These are phyloP conservation scores for Rutstroemia sp. DNA, from an alignment of 2,329 filamentous ascomycete species.

Conservation along the genomic window DNA sequence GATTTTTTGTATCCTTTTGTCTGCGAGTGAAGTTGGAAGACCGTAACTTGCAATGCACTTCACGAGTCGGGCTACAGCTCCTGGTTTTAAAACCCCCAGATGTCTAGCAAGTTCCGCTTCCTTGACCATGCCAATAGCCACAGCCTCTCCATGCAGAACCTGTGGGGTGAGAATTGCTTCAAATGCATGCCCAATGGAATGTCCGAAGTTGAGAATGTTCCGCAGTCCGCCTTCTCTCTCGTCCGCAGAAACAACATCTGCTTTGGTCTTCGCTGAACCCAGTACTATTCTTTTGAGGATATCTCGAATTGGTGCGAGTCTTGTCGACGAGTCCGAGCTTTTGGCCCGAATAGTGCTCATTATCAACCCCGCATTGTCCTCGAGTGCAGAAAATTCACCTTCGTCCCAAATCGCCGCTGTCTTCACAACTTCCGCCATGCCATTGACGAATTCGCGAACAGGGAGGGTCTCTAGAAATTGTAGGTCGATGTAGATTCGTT, in stretches of 20 bases:
- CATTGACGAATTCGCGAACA: constrained; percentile 90
- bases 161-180: constrained; percentile 95
- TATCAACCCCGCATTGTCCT: constrained; percentile 72
- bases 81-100: constrained; percentile 75
- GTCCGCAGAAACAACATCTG: constrained; percentile 86
- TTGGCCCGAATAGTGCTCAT: constrained; percentile 62
- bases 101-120: constrained; percentile 90
- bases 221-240: constrained; percentile 90
- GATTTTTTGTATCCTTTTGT: constrained; percentile 73
- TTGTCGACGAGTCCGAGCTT: constrained; percentile 39
- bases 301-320: constrained; percentile 63
- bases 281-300: constrained; percentile 69
- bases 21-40: constrained; percentile 75
- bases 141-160: constrained; percentile 89
- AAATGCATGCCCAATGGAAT: constrained; percentile 94
- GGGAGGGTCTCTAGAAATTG: constrained; percentile 86
- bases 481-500: constrained; percentile 89
- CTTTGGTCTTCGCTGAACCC: constrained; percentile 88
- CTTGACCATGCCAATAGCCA: constrained; percentile 97
- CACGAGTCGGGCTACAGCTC: constrained; percentile 78
- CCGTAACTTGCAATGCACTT: constrained; percentile 96
- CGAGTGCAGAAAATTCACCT: constrained; percentile 74
- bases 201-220: constrained; percentile 94
- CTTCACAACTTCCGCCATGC: constrained; percentile 97
- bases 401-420: constrained; percentile 96